Conservation (phyloP, 1,139 yeast species). For the Arxiozyma slooffiae region DNA sequence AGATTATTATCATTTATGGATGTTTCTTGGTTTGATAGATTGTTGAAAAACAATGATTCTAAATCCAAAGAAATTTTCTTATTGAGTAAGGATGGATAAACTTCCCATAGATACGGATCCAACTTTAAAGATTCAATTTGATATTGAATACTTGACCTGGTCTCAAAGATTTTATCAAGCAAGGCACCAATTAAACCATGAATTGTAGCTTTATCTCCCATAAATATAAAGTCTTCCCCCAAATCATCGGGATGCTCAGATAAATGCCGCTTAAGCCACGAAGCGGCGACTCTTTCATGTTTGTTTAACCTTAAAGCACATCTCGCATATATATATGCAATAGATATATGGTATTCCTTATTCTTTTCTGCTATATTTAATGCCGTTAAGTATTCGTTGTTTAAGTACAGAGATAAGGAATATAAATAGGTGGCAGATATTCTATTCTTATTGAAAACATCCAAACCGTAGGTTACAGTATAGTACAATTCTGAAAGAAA, state of each 20-base stretch:
- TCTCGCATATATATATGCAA: slow-evolving; percentile 23
- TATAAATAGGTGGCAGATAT: slow-evolving; percentile 23
- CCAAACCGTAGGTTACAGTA: slow-evolving; percentile 20
- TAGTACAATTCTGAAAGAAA: slow-evolving; percentile 25
- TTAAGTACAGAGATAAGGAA: slow-evolving; percentile 22
- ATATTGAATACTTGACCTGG: slow-evolving; percentile 53
- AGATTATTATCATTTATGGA: background rate
- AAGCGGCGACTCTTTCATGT: slow-evolving; percentile 16
- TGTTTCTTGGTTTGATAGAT: background rate
- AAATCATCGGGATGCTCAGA: slow-evolving; percentile 5
- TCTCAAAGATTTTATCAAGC: slow-evolving; percentile 49
- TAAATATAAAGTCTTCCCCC: slow-evolving; percentile 6
- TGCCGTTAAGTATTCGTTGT: slow-evolving; percentile 19
- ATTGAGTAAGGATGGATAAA: slow-evolving; percentile 65
- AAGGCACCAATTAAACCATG: slow-evolving; percentile 64
- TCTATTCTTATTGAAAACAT: slow-evolving; percentile 13
- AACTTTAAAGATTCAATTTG: slow-evolving; percentile 58
- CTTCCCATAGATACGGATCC: slow-evolving; percentile 82
- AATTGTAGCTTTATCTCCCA: slow-evolving; percentile 59
- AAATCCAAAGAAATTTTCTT: slow-evolving; percentile 62
- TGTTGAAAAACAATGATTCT: slow-evolving; percentile 26
- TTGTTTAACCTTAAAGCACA: slow-evolving; percentile 20
- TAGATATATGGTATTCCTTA: slow-evolving; percentile 19
- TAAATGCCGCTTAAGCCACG: slow-evolving; percentile 6
- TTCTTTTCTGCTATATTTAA: slow-evolving; percentile 17